These are phyloP conservation scores for Hansenula anomala DNA, from an alignment of 1,139 yeast genomes.

Conservation along the genomic window DNA sequence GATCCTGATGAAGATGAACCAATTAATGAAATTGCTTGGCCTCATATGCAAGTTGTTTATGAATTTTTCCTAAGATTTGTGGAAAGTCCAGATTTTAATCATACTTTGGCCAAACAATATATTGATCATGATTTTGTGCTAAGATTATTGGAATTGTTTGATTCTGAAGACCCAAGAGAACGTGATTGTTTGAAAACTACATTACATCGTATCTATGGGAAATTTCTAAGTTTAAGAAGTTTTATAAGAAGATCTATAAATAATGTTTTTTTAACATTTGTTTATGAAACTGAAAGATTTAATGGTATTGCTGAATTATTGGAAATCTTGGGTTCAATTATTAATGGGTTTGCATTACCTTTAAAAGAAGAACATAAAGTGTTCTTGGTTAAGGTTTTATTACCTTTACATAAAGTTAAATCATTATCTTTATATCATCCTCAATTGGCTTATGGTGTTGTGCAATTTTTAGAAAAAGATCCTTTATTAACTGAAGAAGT, in stretches of 20 bases:
- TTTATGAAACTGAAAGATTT: constrained; percentile 92
- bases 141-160: constrained; percentile 79
- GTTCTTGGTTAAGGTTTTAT: constrained; percentile 78
- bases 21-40: constrained; percentile 95
- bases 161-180: constrained; percentile 95
- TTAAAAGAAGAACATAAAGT: constrained; percentile 95
- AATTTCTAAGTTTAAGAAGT: constrained; percentile 83
- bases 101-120: constrained; percentile 86
- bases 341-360: constrained; percentile 97
- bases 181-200: constrained; percentile 94
- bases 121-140: constrained; percentile 89
- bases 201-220: constrained; percentile 92
- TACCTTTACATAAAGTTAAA: constrained; percentile 91
- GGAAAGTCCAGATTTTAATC: constrained; percentile 93
- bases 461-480: constrained; percentile 93
- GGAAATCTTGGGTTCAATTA: constrained; percentile 92
- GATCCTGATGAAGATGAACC: constrained; percentile 99
- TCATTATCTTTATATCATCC: constrained; percentile 89
- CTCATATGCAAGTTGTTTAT: constrained; percentile 96
- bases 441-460: constrained; percentile 94
- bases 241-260: constrained; percentile 88
- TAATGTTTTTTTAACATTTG: constrained; percentile 88
- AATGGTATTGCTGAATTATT: constrained; percentile 94
- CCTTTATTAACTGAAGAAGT: constrained; percentile 91
- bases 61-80: constrained; percentile 90